phyloP scores from a whole-genome alignment of 129 eudicot genomes.

The Flaveria bidentis region DNA sequence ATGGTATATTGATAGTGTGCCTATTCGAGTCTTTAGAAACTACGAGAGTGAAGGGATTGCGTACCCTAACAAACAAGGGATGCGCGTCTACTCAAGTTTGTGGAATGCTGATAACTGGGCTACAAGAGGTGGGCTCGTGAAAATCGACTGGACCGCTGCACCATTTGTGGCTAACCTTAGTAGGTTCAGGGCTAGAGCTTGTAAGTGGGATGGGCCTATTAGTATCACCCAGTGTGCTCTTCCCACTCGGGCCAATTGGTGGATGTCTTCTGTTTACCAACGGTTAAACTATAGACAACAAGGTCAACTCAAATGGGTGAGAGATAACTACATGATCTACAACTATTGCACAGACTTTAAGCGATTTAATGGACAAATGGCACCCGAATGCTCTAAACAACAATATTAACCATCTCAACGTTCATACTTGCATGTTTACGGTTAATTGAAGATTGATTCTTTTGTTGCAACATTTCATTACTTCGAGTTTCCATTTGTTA shows the following conservation, averaged over 20 bases:
- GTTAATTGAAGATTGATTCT: background rate
- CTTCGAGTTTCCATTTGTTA: constrained; percentile 1
- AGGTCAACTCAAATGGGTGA: constrained; percentile 50
- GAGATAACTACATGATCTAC: constrained; percentile 58
- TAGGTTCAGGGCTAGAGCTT: constrained; percentile 52
- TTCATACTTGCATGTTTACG: background rate
- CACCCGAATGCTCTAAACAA: constrained; percentile 58
- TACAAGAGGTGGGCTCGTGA: constrained; percentile 62
- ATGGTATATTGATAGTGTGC: constrained; percentile 65
- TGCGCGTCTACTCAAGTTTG: constrained; percentile 66
- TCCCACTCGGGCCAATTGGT: constrained; percentile 50
- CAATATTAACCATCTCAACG: constrained; percentile 34
- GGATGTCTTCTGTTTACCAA: constrained; percentile 44
- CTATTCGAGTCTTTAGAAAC: constrained; percentile 65
- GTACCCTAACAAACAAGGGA: constrained; percentile 66
- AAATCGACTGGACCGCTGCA: constrained; percentile 61
- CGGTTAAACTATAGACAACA: constrained; percentile 37
- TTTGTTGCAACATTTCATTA: background rate
- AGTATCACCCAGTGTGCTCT: constrained; percentile 41
- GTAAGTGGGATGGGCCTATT: constrained; percentile 47
- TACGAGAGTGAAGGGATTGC: constrained; percentile 50
- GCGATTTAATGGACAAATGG: constrained; percentile 51
- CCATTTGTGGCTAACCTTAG: constrained; percentile 57
- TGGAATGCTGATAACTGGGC: constrained; percentile 91
- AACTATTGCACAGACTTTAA: constrained; percentile 57